Evolutionary conservation across 163 green algal species (phyloP).

Genomic region (Botryococcus braunii): DNA sequence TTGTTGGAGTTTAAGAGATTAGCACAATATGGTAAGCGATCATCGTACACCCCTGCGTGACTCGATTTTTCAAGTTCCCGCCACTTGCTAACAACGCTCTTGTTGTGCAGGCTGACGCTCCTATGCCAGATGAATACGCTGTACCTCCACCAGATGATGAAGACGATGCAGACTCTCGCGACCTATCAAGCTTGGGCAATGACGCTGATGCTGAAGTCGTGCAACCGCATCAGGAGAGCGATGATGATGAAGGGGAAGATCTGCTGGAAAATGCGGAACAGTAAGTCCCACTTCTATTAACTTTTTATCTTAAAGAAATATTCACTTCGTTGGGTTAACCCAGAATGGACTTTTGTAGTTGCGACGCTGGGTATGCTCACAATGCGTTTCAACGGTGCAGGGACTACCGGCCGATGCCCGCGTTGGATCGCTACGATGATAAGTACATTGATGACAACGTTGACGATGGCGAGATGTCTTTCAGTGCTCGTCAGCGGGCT

Average conservation of each 20-base stretch:
- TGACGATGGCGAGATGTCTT: slow-evolving; percentile 37
- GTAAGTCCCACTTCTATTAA: slow-evolving; percentile 1
- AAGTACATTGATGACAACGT: slow-evolving; percentile 65
- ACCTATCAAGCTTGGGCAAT: slow-evolving; percentile 2
- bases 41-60: no score
- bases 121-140: slow-evolving; percentile 5
- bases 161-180: slow-evolving; percentile 8
- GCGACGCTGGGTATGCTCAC: neutral
- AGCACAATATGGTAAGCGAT: no score
- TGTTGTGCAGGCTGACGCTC: slow-evolving; percentile 4
- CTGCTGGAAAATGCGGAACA: slow-evolving; percentile 11
- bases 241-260: slow-evolving; percentile 20
- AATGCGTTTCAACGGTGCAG: slow-evolving; percentile 28
- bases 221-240: neutral
- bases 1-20: no score
- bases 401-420: slow-evolving; percentile 79
- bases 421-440: slow-evolving; percentile 80
- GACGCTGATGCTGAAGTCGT: slow-evolving; percentile 5
- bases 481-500: slow-evolving; percentile 45
- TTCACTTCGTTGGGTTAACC: neutral
- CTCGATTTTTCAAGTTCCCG: no score
- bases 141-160: neutral
- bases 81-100: neutral
- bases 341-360: neutral
- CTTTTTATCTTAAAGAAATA: neutral